These are phyloP conservation scores for Plicaturopsis crispa DNA, from an alignment of 768 basidiomycete genomes.

Conservation along the genomic window DNA sequence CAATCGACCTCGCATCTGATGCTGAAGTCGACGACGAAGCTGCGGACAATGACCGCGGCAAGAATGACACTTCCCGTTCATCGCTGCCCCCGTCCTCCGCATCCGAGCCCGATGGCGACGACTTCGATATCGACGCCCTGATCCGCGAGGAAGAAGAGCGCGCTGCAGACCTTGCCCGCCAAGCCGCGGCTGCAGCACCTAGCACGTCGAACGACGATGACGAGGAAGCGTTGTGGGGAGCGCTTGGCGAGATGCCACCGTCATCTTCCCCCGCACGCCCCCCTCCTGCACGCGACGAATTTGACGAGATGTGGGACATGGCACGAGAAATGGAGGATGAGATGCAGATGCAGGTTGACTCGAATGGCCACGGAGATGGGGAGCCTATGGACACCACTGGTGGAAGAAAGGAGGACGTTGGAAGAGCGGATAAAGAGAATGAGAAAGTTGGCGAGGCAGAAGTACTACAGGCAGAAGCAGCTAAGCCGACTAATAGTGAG, in stretches of 20 bases:
- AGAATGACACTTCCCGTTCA: background rate
- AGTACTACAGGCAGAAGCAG: background rate
- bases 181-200: conserved; percentile 1
- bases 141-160: conserved; percentile 37
- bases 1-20: conserved; percentile 21
- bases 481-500: conserved; percentile 31
- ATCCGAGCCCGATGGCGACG: conserved; percentile 20
- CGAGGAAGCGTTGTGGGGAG: conserved; percentile 32
- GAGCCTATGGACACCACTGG: conserved; percentile 14
- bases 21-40: background rate
- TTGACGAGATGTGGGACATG: conserved; percentile 71
- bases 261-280: background rate
- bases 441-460: background rate
- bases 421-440: conserved; percentile 8
- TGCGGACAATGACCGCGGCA: background rate
- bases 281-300: conserved; percentile 25
- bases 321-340: conserved; percentile 44
- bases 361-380: conserved; percentile 13
- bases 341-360: conserved; percentile 3
- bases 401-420: conserved; percentile 8
- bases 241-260: conserved; percentile 11
- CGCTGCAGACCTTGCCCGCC: conserved; percentile 1
- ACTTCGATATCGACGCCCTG: conserved; percentile 44
- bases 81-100: conserved; percentile 9
- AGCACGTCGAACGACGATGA: conserved; percentile 23